Conservation (phyloP, 2,329 filamentous ascomycete species). For the Lecanosticta acicola region DNA sequence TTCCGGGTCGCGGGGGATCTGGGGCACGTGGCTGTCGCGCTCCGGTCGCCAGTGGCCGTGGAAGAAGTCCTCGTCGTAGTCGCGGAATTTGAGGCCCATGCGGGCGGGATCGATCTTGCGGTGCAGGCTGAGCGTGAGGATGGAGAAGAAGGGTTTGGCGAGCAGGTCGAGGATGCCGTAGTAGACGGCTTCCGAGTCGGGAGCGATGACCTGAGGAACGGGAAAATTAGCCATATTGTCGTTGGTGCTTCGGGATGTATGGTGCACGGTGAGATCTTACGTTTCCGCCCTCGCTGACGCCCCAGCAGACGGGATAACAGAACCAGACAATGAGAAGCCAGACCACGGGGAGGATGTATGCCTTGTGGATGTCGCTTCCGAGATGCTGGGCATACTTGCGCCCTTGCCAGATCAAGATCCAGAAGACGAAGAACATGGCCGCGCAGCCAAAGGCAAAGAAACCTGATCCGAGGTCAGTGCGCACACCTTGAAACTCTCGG, state of each 20-base stretch:
- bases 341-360: constrained; percentile 48
- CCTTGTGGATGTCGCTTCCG: constrained; percentile 45
- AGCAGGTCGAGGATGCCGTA: constrained; percentile 59
- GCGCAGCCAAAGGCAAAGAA: constrained; percentile 29
- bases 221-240: neutral
- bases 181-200: constrained; percentile 58
- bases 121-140: constrained; percentile 53
- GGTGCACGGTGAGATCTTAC: constrained; percentile 47
- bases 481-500: constrained; percentile 36
- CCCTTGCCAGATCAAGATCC: constrained; percentile 39
- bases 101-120: constrained; percentile 52
- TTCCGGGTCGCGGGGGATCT: neutral
- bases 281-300: constrained; percentile 55
- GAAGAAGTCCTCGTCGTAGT: constrained; percentile 23
- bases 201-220: neutral
- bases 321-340: constrained; percentile 54
- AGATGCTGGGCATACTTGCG: constrained; percentile 49
- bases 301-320: constrained; percentile 57
- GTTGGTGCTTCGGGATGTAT: neutral
- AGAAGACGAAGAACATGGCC: constrained; percentile 53
- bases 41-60: neutral
- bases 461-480: constrained; percentile 30
- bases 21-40: neutral
- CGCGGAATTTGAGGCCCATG: constrained; percentile 48
- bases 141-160: constrained; percentile 56